Percentiles rank a stretch among this genome's conserved stretches.
These are phyloP conservation scores for Thermothelomyces thermophilus DNA, from an alignment of 2,329 filamentous ascomycete species.

Conservation along the genomic window DNA sequence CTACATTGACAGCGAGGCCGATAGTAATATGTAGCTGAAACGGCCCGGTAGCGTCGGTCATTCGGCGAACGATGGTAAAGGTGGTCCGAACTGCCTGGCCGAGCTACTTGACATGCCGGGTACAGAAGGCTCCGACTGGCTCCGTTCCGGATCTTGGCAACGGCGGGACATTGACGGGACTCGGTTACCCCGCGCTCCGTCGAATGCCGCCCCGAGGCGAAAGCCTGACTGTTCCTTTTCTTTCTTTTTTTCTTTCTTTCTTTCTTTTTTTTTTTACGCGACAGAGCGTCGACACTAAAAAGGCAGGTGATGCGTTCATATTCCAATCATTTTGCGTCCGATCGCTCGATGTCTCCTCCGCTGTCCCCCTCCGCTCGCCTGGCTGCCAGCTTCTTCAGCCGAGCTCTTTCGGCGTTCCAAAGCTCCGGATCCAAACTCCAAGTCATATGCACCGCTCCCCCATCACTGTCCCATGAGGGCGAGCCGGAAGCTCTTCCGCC, in stretches of 20 bases:
- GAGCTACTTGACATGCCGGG: no score
- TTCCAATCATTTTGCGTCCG: background rate
- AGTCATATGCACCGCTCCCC: slow-evolving; percentile 38
- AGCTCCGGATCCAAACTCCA: slow-evolving; percentile 38
- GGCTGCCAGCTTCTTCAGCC: slow-evolving; percentile 38
- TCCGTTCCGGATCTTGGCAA: background rate
- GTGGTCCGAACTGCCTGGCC: no score
- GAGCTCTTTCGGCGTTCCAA: slow-evolving; percentile 40
- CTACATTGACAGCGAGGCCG: no score
- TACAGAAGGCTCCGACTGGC: background rate
- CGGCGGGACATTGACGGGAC: background rate
- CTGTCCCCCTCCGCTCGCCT: slow-evolving; percentile 17
- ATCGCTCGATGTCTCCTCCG: slow-evolving; percentile 11
- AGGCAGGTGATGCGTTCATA: background rate
- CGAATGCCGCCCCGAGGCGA: no score
- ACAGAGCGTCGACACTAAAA: no score
- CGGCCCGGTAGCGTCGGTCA: no score
- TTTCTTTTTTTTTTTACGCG: no score
- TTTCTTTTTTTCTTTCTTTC: no score
- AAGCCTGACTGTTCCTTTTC: no score
- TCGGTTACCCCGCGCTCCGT: no score
- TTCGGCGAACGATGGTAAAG: no score
- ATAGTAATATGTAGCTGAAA: no score
- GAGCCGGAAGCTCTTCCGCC: slow-evolving; percentile 11
- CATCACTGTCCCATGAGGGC: slow-evolving; percentile 14